Evolutionary conservation across 139 green algal species (phyloP).

Genomic region (Raphidocelis subcapitata): DNA sequence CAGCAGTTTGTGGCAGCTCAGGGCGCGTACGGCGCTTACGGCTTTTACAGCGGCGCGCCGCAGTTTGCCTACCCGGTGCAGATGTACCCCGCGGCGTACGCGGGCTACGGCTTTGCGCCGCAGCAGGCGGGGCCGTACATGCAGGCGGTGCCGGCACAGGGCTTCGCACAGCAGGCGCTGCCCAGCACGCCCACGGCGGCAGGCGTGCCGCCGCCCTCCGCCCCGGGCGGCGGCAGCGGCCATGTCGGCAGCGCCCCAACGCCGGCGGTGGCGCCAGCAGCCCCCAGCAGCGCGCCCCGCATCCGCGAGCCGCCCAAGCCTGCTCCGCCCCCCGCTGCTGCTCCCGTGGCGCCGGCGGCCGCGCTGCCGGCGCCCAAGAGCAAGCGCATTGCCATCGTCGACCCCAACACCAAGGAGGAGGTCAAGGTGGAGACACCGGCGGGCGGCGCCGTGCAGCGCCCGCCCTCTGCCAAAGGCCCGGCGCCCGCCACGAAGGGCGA

Average conservation of each 20-base stretch:
- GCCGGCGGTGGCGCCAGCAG: neutral
- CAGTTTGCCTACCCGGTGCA: neutral
- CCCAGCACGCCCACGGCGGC: no score
- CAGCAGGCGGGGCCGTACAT: neutral
- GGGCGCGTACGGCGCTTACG: neutral
- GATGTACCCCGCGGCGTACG: neutral
- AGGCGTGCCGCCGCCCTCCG: no score
- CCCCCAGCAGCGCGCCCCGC: neutral
- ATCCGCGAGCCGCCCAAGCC: neutral
- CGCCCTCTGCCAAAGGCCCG: neutral
- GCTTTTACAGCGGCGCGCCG: neutral
- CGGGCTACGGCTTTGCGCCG: neutral
- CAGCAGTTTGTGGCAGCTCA: neutral
- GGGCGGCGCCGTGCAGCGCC: neutral
- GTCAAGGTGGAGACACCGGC: neutral
- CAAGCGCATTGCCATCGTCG: slow-evolving; percentile 8
- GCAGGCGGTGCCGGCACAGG: neutral
- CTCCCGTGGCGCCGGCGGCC: neutral
- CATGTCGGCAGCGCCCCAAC: neutral
- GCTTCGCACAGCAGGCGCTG: no score
- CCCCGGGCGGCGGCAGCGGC: neutral
- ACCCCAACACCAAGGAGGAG: slow-evolving; percentile 14
- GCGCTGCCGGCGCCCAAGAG: neutral
- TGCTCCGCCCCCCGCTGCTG: neutral
- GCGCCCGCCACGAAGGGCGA: neutral